These are phyloP conservation scores for Podaxis sp. DNA, from an alignment of 768 basidiomycete species.

Conservation along the genomic window DNA sequence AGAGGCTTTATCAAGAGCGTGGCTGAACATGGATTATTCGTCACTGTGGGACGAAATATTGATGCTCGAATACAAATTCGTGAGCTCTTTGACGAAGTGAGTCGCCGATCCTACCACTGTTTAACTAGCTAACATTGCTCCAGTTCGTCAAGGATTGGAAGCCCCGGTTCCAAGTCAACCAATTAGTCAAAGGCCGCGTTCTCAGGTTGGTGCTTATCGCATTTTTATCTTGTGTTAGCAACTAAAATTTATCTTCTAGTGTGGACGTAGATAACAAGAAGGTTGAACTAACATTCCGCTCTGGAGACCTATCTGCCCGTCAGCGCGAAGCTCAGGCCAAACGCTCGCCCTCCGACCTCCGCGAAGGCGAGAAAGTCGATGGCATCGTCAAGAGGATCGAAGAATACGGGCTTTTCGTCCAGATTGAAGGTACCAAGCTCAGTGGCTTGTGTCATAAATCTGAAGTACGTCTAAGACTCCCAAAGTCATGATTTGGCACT, in stretches of 20 bases:
- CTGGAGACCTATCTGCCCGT: slow-evolving; percentile 49
- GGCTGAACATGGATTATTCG: slow-evolving; percentile 85
- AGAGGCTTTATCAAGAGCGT: slow-evolving; percentile 91
- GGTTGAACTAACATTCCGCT: slow-evolving; percentile 89
- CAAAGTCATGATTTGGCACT: slow-evolving; percentile 5
- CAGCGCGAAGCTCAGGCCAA: slow-evolving; percentile 26
- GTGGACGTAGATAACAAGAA: slow-evolving; percentile 70
- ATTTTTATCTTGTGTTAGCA: slow-evolving; percentile 14
- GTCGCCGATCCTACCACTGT: slow-evolving; percentile 23
- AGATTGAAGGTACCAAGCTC: slow-evolving; percentile 81
- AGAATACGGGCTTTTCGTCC: slow-evolving; percentile 90
- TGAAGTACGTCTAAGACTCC: slow-evolving; percentile 51
- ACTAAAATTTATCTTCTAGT: slow-evolving; percentile 38
- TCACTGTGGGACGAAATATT: slow-evolving; percentile 77
- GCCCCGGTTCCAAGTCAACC: slow-evolving; percentile 70
- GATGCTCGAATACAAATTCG: slow-evolving; percentile 92
- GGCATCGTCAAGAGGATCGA: slow-evolving; percentile 82
- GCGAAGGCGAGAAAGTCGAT: slow-evolving; percentile 77
- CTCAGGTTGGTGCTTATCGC: slow-evolving; percentile 49
- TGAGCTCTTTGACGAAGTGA: slow-evolving; percentile 85
- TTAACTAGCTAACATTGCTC: slow-evolving; percentile 13
- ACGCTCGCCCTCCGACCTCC: slow-evolving; percentile 53
- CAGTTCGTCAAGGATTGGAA: slow-evolving; percentile 98
- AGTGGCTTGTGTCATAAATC: slow-evolving; percentile 94
- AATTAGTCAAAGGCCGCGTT: slow-evolving; percentile 86